Evolutionary conservation across 2,329 filamentous ascomycete genomes (phyloP), one percentile per base, ranked within the genome.

Genomic region (Fusarium chlamydosporum): DNA sequence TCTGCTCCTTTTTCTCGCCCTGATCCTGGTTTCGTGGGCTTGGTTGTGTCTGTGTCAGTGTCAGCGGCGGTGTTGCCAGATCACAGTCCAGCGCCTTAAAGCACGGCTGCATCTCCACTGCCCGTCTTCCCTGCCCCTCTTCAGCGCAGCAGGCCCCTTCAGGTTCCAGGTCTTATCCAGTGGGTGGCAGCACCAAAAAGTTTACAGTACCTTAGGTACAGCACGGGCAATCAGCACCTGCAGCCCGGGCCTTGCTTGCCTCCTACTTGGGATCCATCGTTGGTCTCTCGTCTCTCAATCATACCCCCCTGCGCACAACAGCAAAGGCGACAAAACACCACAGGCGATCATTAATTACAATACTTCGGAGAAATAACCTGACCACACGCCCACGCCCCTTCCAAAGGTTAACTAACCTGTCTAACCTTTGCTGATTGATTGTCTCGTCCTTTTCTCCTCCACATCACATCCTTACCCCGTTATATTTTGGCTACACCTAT

Each of bases 281-380:
- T 35, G 20, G 20, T n/a, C 31, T 50, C 33, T 15, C 33, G 20
- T n/a, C 31, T 50, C 33, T 15, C 33, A 27, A 50, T 42, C 47
- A 34, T 56, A 61, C 62, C 67, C 67, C 68, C 55, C 26, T 51
- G 31, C 26, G 26, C 47, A 51, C 38, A 56, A 61, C 56, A 54
- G 20, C 40, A 53, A 51, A 64, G 55, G 35, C 40, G 23, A 33
- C 61, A 65, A 65, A 64, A 65, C 52, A 65, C 45, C 52, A 64
- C 37, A 57, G 50, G 45, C 64, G 58, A 72, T 70, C 68, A 59
- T 48, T 71, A 61, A 73, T 72, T 65, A 47, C 52, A 46, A 50
- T n/a, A 50, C 46, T 53, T 72, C 64, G 71, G 71, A 70, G 71
- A 70, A 70, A 70, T 72, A 68, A 61, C 53, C 57, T 54, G 56